Percentiles rank a stretch among this genome's conserved stretches.
phyloP scores from a whole-genome alignment of 306 rosid species.

The Acmispon strigosus region DNA sequence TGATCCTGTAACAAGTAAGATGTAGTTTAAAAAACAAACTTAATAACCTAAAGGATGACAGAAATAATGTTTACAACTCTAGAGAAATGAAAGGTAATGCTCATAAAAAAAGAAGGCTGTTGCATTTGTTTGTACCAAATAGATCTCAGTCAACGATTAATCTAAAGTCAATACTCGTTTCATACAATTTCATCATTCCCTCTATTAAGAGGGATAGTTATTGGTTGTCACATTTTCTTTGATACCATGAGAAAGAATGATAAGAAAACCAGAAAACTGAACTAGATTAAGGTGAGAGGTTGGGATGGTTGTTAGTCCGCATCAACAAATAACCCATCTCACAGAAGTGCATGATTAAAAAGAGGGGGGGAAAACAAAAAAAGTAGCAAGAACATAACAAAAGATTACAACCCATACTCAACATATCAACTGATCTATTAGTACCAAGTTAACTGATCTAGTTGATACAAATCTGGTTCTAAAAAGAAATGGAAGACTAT shows the following conservation, averaged over 20 bases:
- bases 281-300: not conserved
- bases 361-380: not conserved
- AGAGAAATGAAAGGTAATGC: constrained; percentile 16
- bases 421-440: not conserved
- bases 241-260: not conserved
- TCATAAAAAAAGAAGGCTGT: constrained; percentile 3
- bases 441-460: not conserved
- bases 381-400: not conserved
- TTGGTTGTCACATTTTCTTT: not conserved
- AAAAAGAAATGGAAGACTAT: not conserved
- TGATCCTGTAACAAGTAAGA: constrained; percentile 48
- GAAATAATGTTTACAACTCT: constrained; percentile 1
- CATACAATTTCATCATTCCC: not conserved
- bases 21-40: constrained; percentile 5
- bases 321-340: not conserved
- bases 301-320: not conserved
- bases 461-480: not conserved
- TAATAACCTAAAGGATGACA: constrained; percentile 1
- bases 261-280: not conserved
- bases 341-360: constrained; percentile 2
- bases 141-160: not conserved
- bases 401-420: not conserved
- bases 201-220: not conserved
- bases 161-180: not conserved
- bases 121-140: constrained; percentile 3